Conservation (phyloP, 2,329 filamentous ascomycete genomes). For the Hypoxylon sp. region DNA sequence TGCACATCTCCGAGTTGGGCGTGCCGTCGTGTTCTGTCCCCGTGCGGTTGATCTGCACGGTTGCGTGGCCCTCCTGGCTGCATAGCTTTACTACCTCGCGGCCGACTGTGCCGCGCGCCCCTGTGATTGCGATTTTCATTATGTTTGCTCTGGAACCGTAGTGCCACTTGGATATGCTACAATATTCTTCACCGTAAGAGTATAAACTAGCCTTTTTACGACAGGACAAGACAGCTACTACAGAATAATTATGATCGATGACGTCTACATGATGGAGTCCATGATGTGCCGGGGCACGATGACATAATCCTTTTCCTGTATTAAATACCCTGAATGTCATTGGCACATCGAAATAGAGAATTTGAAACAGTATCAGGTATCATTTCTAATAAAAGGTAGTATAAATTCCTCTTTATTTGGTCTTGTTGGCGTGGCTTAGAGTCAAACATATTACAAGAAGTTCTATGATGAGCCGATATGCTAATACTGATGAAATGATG, state of each 20-base stretch:
- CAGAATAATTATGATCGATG: not conserved
- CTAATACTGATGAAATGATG: too few relatives aligned
- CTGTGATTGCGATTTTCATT: not conserved
- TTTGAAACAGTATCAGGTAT: not conserved
- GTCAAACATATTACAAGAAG: too few relatives aligned
- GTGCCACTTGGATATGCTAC: not conserved
- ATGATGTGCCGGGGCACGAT: not conserved
- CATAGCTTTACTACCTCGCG: conserved; percentile 9
- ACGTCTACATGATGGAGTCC: conserved; percentile 10
- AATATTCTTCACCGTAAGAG: not conserved
- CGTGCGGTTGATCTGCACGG: conserved; percentile 1
- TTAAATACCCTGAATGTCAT: not conserved
- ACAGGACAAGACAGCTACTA: not conserved
- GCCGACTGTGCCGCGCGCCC: conserved; percentile 2
- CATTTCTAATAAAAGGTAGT: not conserved
- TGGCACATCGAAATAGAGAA: not conserved
- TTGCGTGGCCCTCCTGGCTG: conserved; percentile 2
- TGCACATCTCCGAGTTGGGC: conserved; percentile 11
- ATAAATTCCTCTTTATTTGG: not conserved
- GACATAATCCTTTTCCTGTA: not conserved
- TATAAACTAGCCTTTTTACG: not conserved
- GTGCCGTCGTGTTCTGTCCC: not conserved
- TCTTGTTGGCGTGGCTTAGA: too few relatives aligned
- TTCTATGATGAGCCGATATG: too few relatives aligned
- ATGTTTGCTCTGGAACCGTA: not conserved